A percentile compares a stretch with the other conserved stretches of the same genome.
Conservation (phyloP, 345 rosid genomes). For the Punica granatum region DNA sequence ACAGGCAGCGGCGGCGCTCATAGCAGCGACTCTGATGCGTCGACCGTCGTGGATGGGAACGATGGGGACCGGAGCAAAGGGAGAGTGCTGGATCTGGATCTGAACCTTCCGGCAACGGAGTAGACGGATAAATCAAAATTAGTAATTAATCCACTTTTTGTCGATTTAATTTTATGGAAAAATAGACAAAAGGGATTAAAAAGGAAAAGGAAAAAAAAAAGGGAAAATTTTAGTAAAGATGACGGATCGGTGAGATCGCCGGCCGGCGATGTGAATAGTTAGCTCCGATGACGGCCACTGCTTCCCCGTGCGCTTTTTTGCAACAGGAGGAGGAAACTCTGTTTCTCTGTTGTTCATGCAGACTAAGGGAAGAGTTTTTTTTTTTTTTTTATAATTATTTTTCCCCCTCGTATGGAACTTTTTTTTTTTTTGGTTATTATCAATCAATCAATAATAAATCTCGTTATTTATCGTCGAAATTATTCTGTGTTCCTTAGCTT, state of each 20-base stretch:
- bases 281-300: not conserved
- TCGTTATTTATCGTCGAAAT: not conserved
- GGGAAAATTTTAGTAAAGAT: not conserved
- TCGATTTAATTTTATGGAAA: not conserved
- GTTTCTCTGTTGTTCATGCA: not conserved
- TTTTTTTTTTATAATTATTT: not conserved
- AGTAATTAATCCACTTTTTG: not conserved
- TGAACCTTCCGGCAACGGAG: conserved; percentile 2
- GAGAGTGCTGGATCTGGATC: conserved; percentile 5
- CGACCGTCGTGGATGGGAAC: not conserved
- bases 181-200: not conserved
- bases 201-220: not conserved
- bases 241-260: not conserved
- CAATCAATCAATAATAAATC: not conserved
- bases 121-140: not conserved
- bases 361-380: not conserved
- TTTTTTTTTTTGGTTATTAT: too few relatives aligned
- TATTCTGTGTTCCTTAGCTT: too few relatives aligned
- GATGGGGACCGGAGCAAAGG: not conserved
- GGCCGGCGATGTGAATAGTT: not conserved
- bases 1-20: not conserved
- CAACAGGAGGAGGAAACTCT: not conserved
- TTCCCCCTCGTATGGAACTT: not conserved
- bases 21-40: not conserved
- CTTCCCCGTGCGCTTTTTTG: not conserved